phyloP scores from a whole-genome alignment of 768 basidiomycete genomes.

The Leccinum barrowsii region DNA sequence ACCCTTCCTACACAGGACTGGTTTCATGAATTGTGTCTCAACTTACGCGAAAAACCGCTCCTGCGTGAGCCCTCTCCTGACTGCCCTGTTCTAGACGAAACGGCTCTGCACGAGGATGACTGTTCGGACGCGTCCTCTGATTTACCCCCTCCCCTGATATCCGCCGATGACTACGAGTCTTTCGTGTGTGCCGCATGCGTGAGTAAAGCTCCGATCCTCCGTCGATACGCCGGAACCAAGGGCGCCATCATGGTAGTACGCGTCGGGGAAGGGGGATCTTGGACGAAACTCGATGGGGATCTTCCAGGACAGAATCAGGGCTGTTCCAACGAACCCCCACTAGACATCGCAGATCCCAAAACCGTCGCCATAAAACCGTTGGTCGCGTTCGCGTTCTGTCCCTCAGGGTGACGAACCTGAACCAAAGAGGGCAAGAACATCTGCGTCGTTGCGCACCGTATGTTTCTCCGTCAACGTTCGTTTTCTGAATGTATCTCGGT shows the following conservation, averaged over 20 bases:
- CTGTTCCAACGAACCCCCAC: slow-evolving; percentile 10
- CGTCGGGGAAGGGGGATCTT: slow-evolving; percentile 40
- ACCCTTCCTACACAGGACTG: slow-evolving; percentile 56
- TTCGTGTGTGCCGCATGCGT: slow-evolving; percentile 75
- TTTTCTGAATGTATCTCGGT: no score
- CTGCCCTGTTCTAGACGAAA: background rate
- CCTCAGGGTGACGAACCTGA: slow-evolving; percentile 32
- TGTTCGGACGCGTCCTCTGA: slow-evolving; percentile 60
- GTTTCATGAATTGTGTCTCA: slow-evolving; percentile 89
- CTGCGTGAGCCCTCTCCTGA: slow-evolving; percentile 41
- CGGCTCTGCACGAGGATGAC: slow-evolving; percentile 39
- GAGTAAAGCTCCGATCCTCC: slow-evolving; percentile 47
- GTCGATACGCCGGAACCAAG: slow-evolving; percentile 62
- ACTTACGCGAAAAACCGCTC: slow-evolving; percentile 64
- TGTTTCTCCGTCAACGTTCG: no score
- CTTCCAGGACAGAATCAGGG: background rate
- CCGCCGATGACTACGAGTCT: slow-evolving; percentile 68
- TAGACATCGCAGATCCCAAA: slow-evolving; percentile 29
- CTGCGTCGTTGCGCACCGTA: slow-evolving; percentile 9
- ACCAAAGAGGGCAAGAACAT: slow-evolving; percentile 44
- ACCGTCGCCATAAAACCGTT: background rate
- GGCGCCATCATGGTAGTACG: slow-evolving; percentile 69
- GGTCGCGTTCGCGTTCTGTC: slow-evolving; percentile 33
- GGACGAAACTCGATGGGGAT: slow-evolving; percentile 48
- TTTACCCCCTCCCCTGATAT: slow-evolving; percentile 65